Evolutionary conservation across 2,329 filamentous ascomycete species (phyloP), one percentile per base, ranked within the genome.

Genomic region (Aspergillus amoenus): DNA sequence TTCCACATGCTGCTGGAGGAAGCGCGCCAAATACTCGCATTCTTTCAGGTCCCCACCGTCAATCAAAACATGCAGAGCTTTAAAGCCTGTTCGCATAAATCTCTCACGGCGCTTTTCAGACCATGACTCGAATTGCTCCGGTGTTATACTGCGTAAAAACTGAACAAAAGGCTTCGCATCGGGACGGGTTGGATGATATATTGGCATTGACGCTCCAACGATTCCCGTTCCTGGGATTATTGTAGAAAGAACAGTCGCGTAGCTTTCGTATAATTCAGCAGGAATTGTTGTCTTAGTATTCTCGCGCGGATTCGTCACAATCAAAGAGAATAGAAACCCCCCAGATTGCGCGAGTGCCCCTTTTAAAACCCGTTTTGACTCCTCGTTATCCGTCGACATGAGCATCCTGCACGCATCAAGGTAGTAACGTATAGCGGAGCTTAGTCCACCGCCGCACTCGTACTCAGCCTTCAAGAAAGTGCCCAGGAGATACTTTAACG

Each of bases 181-280:
- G 8, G 75, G 75, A 21, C 68, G 50, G 5, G 65, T 68, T 2
- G 76, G 76, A 57, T 78, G 74, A 42, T 73, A 74, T 45, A 78
- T 61, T 7, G 64, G 64, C 27, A 75, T 62, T 9, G 69, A 65
- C 17, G 69, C 65, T 5, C 24, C 27, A 37, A 59, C 59, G 51
- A 72, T 59, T n/a, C 70, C 60, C 5, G 64, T 64, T 15, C 58
- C 60, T 12, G 61, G 59, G 15, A 65, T 62, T 21, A 70, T 48
- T 8, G 67, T 48, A 21, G 66, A 64, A 8, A 72, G 59, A 4
- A 63, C 52, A 6, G 65, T 55, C 12, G 62, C 61, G 37, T 71
- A 76, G 8, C 70, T 59, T 24, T 78, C 69, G 54, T 74, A 78
- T 8, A 69, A 46, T 13, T 67, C 37, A 2, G 51, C 52, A 3